phyloP scores from a whole-genome alignment of 306 rosid species.

The Abrus pulchellus region DNA sequence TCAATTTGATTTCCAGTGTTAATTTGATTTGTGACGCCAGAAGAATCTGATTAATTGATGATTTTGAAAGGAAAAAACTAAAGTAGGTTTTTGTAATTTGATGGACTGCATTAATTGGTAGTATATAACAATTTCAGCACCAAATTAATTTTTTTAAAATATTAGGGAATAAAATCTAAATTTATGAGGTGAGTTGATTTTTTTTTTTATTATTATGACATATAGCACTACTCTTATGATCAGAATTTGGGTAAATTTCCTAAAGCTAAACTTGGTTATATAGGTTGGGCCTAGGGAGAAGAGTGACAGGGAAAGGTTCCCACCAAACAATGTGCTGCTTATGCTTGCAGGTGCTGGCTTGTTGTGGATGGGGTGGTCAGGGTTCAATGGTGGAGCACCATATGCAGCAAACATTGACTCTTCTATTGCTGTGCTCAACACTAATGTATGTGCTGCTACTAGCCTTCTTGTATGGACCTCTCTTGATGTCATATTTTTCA shows the following conservation, averaged over 20 bases:
- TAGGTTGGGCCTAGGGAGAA: conserved; percentile 61
- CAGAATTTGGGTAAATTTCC: background rate
- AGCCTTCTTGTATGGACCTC: conserved; percentile 58
- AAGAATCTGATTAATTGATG: too few species aligned
- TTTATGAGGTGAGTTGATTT: too few species aligned
- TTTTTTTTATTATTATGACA: too few species aligned
- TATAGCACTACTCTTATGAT: background rate
- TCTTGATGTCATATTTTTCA: conserved; percentile 53
- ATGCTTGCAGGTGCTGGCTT: conserved; percentile 54
- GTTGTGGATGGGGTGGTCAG: conserved; percentile 62
- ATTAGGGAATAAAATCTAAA: too few species aligned
- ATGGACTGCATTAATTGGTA: too few species aligned
- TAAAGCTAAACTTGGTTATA: background rate
- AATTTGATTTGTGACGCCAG: too few species aligned
- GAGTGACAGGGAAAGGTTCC: conserved; percentile 58
- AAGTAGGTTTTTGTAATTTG: too few species aligned
- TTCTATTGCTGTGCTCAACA: conserved; percentile 55
- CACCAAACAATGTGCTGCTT: conserved; percentile 59
- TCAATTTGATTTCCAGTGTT: too few species aligned
- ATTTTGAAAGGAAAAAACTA: too few species aligned
- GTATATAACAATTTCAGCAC: too few species aligned
- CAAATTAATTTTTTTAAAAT: too few species aligned
- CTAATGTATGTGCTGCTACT: conserved; percentile 59
- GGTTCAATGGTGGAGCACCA: conserved; percentile 62
- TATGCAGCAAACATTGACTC: conserved; percentile 52